Evolutionary conservation across 768 basidiomycete species (phyloP).

Genomic region (Boletus subparvulus): DNA sequence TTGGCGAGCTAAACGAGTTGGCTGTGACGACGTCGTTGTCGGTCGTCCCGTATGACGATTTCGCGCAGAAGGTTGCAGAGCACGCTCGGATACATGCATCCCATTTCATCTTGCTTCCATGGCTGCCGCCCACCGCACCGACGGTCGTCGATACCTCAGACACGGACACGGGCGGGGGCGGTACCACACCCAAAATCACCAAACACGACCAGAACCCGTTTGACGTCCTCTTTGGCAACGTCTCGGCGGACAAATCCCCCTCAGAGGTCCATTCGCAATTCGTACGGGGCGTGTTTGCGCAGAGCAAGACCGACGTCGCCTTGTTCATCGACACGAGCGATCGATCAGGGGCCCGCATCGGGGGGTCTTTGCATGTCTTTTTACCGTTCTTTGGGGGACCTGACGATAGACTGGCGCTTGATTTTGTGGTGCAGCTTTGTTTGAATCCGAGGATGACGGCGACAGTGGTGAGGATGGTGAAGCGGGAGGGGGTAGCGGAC

Average conservation of each 20-base stretch:
- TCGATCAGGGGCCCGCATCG: slow-evolving; percentile 18
- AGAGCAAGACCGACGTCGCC: slow-evolving; percentile 72
- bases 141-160: slow-evolving; percentile 4
- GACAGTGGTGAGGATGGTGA: slow-evolving; percentile 68
- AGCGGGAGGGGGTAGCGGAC: slow-evolving; percentile 38
- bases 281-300: slow-evolving; percentile 75
- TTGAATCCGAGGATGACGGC: slow-evolving; percentile 64
- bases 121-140: slow-evolving; percentile 50
- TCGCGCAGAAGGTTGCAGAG: slow-evolving; percentile 66
- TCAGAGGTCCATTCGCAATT: slow-evolving; percentile 76
- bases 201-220: slow-evolving; percentile 57
- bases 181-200: slow-evolving; percentile 8
- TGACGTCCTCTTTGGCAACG: slow-evolving; percentile 55
- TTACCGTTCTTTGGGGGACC: slow-evolving; percentile 94
- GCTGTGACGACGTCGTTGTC: slow-evolving; percentile 62
- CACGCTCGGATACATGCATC: slow-evolving; percentile 58
- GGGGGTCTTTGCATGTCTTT: slow-evolving; percentile 63
- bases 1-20: slow-evolving; percentile 69
- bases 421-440: slow-evolving; percentile 84
- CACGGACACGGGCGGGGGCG: too few relatives aligned
- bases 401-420: slow-evolving; percentile 85
- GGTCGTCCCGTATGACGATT: slow-evolving; percentile 76
- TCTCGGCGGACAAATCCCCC: slow-evolving; percentile 40
- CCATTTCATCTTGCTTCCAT: slow-evolving; percentile 82
- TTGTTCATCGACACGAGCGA: slow-evolving; percentile 74